Evolutionary conservation across 768 basidiomycete species (phyloP).

Genomic region (Leucocoprinus leucothites): DNA sequence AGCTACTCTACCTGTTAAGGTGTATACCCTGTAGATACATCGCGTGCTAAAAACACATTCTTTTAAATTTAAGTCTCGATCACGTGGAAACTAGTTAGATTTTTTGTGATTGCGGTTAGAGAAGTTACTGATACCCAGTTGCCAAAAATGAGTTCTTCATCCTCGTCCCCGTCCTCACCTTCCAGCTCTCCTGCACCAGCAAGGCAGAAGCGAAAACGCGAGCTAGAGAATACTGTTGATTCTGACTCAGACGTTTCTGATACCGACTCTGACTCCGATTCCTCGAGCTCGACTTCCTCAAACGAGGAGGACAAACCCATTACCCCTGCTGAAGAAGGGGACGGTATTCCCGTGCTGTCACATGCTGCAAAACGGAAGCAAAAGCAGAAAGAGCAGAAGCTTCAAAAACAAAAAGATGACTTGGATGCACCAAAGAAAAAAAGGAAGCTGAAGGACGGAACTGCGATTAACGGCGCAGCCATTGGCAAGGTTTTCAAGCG

Average conservation of each 20-base stretch:
- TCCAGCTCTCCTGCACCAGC: constrained; percentile 27
- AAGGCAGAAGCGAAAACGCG: constrained; percentile 29
- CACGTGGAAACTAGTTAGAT: background rate
- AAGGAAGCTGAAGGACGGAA: constrained; percentile 41
- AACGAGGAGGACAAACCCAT: constrained; percentile 9
- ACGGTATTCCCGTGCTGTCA: constrained; percentile 57
- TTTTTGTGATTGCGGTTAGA: background rate
- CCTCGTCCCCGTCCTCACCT: constrained; percentile 22
- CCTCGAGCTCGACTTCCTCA: background rate
- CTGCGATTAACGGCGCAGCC: constrained; percentile 23
- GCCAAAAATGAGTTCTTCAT: constrained; percentile 11
- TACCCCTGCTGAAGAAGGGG: background rate
- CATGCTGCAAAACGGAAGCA: constrained; percentile 71
- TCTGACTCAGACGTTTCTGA: constrained; percentile 16
- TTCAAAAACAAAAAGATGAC: constrained; percentile 18
- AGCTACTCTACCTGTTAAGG: too few species aligned
- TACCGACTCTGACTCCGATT: constrained; percentile 2
- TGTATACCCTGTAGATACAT: background rate
- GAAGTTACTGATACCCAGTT: background rate
- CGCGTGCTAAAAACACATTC: too few species aligned
- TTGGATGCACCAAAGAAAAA: constrained; percentile 34
- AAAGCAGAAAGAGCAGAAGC: constrained; percentile 44
- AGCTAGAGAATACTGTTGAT: constrained; percentile 9
- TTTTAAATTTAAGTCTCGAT: background rate
- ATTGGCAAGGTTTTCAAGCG: constrained; percentile 39